Evolutionary conservation across 805 yeast genomes (phyloP), one percentile per base, ranked within the genome.

Genomic region (Huiozyma naganishii): DNA sequence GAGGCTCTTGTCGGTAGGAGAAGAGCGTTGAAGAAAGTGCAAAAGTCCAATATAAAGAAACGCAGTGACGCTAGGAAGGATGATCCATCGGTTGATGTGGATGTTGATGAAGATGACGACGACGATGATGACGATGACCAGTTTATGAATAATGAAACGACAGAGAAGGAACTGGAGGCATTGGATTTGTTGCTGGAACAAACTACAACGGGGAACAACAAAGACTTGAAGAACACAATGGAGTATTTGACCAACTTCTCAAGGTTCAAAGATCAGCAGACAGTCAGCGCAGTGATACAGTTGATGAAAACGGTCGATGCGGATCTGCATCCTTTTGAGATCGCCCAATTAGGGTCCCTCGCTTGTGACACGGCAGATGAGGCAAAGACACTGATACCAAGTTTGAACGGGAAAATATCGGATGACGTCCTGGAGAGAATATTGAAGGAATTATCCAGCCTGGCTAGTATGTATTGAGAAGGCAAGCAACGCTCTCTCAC

Each of bases 361-460:
- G 83, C 92, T 29, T 89, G 97, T 65, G 98, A 90, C 58, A 97
- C 90, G 49, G 88, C 95, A 6, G 98, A 85, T 58, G 98, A 92
- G 69, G 97, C 97, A 33, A 86, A 86, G 65, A 85, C 96, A 12
- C 71, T 92, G 56, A 81, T 92, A 46, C 97, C 98, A 39, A 83
- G 95, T 63, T 72, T 92, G 58, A 73, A 76, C 27, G 77, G 74
- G 48, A 89, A 89, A 63, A 87, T 84, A 42, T 76, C 83, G 7
- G 95, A 88, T 51, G 83, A 84, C 37, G 97, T 89, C 58, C 68
- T 92, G 47, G 95, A 88, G 62, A 79, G 85, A 40, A 73, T 90
- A 45, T 71, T 92, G 52, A 94, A 89, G 52, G 96, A 92, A 68
- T 71, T 90, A 58, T 77, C 95, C 52, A 77, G 77, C 55, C 62